Percentiles rank a stretch among this genome's conserved stretches.
Conservation (phyloP, 768 basidiomycete genomes). For the Trametes cubensis region DNA sequence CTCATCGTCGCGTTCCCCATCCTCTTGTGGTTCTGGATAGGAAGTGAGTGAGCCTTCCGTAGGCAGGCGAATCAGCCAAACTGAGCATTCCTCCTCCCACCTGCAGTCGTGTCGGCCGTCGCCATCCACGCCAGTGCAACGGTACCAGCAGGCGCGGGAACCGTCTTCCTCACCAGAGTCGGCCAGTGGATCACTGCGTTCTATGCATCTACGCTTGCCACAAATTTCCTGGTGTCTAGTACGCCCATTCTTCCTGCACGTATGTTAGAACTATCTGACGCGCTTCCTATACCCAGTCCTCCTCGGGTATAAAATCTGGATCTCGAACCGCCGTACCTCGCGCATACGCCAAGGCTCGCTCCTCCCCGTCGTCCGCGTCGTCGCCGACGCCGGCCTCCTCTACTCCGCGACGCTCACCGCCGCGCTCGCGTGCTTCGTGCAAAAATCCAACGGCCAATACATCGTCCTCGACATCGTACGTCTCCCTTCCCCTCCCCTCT, state of each 20-base stretch:
- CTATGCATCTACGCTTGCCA: constrained; percentile 23
- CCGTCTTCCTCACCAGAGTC: constrained; percentile 22
- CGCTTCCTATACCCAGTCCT: constrained; percentile 18
- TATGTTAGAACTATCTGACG: background rate
- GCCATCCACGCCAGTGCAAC: constrained; percentile 25
- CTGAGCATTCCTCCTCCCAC: background rate
- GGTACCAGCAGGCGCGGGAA: constrained; percentile 14
- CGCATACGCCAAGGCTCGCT: constrained; percentile 16
- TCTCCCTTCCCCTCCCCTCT: background rate
- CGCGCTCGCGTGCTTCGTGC: constrained; percentile 30
- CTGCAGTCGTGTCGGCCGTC: constrained; percentile 24
- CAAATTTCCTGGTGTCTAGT: constrained; percentile 30
- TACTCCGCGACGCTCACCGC: constrained; percentile 31
- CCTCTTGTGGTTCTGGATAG: constrained; percentile 20
- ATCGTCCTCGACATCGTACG: constrained; percentile 32
- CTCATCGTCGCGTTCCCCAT: constrained; percentile 28
- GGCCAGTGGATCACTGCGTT: constrained; percentile 31
- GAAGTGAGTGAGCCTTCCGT: constrained; percentile 16
- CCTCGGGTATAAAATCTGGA: constrained; percentile 33
- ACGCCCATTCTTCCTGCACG: background rate
- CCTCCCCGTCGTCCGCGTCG: constrained; percentile 27
- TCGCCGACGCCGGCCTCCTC: constrained; percentile 31
- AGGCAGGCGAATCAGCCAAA: background rate
- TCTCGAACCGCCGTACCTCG: constrained; percentile 17
- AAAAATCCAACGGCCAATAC: constrained; percentile 25